Percentiles rank a stretch among this genome's conserved stretches.
These are phyloP conservation scores for Scenedesmus sp. DNA, from an alignment of 163 green algal genomes.

Conservation along the genomic window DNA sequence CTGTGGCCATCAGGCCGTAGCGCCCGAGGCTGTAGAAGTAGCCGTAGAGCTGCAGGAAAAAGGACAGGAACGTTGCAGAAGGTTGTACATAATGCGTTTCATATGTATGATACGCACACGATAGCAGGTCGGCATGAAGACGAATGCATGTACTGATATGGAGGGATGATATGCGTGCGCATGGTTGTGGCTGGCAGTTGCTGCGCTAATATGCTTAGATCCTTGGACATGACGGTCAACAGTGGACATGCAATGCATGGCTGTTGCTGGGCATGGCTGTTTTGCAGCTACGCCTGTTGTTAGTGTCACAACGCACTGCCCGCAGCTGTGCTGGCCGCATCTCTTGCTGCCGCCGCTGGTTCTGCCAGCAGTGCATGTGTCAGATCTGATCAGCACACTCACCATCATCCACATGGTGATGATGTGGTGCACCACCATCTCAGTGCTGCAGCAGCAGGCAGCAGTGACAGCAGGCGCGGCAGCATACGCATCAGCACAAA, in stretches of 20 bases:
- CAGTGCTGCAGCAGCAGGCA: constrained; percentile 1
- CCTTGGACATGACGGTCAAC: too few species aligned
- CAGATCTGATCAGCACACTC: neutral
- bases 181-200: too few species aligned
- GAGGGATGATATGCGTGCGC: too few species aligned
- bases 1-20: constrained; percentile 53
- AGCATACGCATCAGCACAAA: neutral
- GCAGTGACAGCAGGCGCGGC: neutral
- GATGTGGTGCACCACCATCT: constrained; percentile 54
- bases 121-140: too few species aligned
- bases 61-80: too few species aligned
- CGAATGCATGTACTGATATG: too few species aligned
- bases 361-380: neutral
- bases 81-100: too few species aligned
- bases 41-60: constrained; percentile 43
- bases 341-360: neutral
- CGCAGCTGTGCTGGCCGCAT: neutral
- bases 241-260: too few species aligned
- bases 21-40: constrained; percentile 51
- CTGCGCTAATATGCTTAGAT: too few species aligned
- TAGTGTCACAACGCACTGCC: neutral
- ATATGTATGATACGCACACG: neutral
- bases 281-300: too few species aligned
- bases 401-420: constrained; percentile 53
- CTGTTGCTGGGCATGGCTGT: too few species aligned